Evolutionary conservation across 495 filamentous ascomycete species (phyloP), one percentile per base, ranked within the genome.

Genomic region (Aspergillus hancockii): DNA sequence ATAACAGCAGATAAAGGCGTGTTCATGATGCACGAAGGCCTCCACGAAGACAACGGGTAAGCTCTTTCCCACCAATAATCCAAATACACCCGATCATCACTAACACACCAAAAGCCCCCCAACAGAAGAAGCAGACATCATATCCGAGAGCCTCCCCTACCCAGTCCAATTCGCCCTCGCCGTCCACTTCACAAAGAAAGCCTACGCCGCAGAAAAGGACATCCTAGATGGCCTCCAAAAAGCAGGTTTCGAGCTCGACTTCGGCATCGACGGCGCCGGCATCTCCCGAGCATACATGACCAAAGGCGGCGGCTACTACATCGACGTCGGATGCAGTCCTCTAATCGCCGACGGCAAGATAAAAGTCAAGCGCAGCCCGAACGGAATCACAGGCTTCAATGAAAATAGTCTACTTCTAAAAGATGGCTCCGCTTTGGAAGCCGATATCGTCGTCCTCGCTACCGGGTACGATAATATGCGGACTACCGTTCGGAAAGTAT

Each of bases 381-480:
- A 85, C 30, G 89, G 86, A 0, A 80, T 93, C 16, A 50, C 60
- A 6, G 66, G 62, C 0, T 80, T 93, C 43, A 72, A 85, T 1
- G 73, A 79, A 0, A 63, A 74, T 16, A 81, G 83, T 0, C 45
- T 94, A 7, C 66, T 75, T 7, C 80, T 96, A 19, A 79, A 76
- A 0, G 88, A 93, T 58, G 90, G 89, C 1, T 77, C 70, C 4
- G 75, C 74, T 49, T 69, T 94, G 0, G 82, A 87, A 30, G 88
- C 90, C 0, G 91, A 94, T 59, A 83, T 90, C 65, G 85, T 96
- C 34, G 81, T 93, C 6, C 84, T 93, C 50, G 91, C 91, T 9
- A 96, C 91, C 9, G 91, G 91, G 0, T 94, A 91, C 69, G 76
- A 84, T 45, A 92, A 90, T 63, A 96, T 93, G 90, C 78, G 82